Evolutionary conservation across 2,329 filamentous ascomycete species (phyloP), one percentile per base, ranked within the genome.

Genomic region (Sporothrix brasiliensis): DNA sequence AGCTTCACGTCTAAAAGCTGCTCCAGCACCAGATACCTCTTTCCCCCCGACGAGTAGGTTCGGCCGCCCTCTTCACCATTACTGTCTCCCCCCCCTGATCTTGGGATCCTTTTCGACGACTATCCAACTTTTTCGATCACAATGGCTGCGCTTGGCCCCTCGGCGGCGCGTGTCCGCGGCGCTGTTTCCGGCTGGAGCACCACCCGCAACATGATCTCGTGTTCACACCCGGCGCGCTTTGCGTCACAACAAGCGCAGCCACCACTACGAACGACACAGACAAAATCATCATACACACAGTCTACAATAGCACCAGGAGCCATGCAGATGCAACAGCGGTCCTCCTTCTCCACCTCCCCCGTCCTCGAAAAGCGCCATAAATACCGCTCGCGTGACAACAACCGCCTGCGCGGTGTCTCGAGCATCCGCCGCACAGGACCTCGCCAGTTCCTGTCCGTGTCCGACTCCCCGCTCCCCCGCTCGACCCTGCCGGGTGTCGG

Each of bases 401-500:
- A 92, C 83, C 89, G 86, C 74, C 83, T 88, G 72, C 91, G 95
- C 72, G 94, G 93, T 58, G 88, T 97, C 68, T 97, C 93, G 70
- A 91, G 89, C 30, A 85, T 97, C 70, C 89, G 92, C 74, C 86
- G 91, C 66, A 93, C 91, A 1, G 94, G 94, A 0, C 88, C 89
- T 5, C 87, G 89, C 68, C 88, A 91, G 78, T 88, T 86, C n/a
- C 83, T 96, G 69, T 91, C 90, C 21, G 89, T 95, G 72, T 89
- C 88, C 54, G 87, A 90, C 76, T 86, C 89, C 58, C 84, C 89
- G 67, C 83, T 97, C 69, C 94, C 94, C 0, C 85, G 87, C 77
- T 94, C 95, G 7, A 87, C 88, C 27, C 30, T 49, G 24, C n/a
- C 16, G 3, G 69, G 49, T 39, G 61, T 11, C 2, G 69, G 49